Evolutionary conservation across 345 rosid genomes (phyloP).

Genomic region (Lepidium didymum): DNA sequence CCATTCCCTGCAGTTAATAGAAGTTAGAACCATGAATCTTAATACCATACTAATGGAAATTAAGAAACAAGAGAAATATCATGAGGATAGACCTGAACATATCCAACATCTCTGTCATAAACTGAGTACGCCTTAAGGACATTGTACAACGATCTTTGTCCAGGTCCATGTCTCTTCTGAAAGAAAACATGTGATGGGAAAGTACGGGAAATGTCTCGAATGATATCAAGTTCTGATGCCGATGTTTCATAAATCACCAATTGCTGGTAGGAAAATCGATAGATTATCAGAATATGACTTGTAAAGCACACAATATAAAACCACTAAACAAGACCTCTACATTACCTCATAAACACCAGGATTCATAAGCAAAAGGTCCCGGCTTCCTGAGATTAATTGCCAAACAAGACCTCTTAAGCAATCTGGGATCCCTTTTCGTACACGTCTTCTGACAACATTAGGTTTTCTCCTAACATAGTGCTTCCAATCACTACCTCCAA

Average conservation of each 20-base stretch:
- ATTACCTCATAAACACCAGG: conserved; percentile 91
- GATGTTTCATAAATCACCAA: conserved; percentile 87
- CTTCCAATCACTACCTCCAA: conserved; percentile 98
- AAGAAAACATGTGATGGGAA: conserved; percentile 97
- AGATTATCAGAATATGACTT: background rate
- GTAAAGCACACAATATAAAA: background rate
- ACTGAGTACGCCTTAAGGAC: conserved; percentile 96
- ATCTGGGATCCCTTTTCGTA: conserved; percentile 93
- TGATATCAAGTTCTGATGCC: conserved; percentile 90
- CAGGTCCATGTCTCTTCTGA: conserved; percentile 99
- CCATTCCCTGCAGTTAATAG: conserved; percentile 74
- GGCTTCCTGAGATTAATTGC: conserved; percentile 93
- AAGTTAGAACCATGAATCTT: background rate
- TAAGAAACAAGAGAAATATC: background rate
- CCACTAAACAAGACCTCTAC: background rate
- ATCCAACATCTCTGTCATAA: conserved; percentile 91
- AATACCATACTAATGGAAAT: background rate
- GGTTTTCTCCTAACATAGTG: conserved; percentile 83
- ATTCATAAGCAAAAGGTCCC: conserved; percentile 91
- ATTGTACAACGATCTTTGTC: conserved; percentile 94
- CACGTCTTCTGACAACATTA: conserved; percentile 73
- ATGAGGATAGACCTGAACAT: conserved; percentile 68
- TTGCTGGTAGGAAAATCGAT: conserved; percentile 49
- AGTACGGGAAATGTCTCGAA: conserved; percentile 93
- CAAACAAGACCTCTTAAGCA: conserved; percentile 98